Percentiles rank a stretch among this genome's conserved stretches.
Conservation (phyloP, 2,329 filamentous ascomycete species). For the Colletotrichum ledebouriae region DNA sequence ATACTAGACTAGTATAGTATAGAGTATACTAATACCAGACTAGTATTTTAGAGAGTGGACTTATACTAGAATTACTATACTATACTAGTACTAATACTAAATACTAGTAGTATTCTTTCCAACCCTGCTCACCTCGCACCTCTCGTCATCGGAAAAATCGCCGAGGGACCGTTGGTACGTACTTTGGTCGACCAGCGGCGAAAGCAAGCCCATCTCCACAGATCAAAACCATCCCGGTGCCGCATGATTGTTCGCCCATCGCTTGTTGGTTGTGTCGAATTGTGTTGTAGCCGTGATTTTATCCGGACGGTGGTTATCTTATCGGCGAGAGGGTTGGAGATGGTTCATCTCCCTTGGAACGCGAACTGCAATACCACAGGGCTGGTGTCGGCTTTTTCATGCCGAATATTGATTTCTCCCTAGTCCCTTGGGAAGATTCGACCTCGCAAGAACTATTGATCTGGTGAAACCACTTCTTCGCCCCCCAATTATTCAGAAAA, state of each 20-base stretch:
- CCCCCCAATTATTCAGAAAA: not conserved
- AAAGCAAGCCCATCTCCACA: conserved; percentile 6
- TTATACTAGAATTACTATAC: too few relatives aligned
- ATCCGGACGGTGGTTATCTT: not conserved
- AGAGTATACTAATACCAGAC: too few relatives aligned
- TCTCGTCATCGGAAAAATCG: conserved; percentile 19
- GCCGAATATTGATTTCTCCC: conserved; percentile 27
- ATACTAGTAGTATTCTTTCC: too few relatives aligned
- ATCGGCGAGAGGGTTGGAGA: not conserved
- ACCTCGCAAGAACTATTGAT: conserved; percentile 34
- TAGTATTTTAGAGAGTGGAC: too few relatives aligned
- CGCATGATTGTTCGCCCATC: not conserved
- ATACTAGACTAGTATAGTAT: too few relatives aligned
- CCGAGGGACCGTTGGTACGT: conserved; percentile 18
- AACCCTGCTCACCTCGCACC: conserved; percentile 6
- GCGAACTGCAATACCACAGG: conserved; percentile 15
- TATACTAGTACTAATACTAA: too few relatives aligned
- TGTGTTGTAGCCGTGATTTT: not conserved
- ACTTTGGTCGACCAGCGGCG: conserved; percentile 5
- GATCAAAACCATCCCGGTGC: not conserved
- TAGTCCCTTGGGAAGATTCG: conserved; percentile 27
- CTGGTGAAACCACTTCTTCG: conserved; percentile 9
- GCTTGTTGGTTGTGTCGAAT: too few relatives aligned
- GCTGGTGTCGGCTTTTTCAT: conserved; percentile 5
- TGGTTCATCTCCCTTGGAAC: conserved; percentile 26